phyloP scores from a whole-genome alignment of 371 early-diverging fungal genomes.

The Circinella umbellata region DNA sequence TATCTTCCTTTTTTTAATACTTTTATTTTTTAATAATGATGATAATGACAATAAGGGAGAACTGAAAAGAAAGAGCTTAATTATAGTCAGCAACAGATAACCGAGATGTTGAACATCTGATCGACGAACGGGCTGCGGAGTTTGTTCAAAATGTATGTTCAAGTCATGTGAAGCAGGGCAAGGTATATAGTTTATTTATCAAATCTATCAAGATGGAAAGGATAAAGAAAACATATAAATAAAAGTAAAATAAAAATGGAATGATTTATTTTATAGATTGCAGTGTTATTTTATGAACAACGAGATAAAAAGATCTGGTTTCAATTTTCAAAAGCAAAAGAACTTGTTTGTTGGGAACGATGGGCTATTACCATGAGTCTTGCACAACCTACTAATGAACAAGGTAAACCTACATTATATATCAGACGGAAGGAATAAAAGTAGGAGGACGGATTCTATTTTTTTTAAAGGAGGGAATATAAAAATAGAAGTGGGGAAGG shows the following conservation, averaged over 20 bases:
- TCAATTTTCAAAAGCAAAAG: slow-evolving; percentile 70
- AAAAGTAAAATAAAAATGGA: not conserved
- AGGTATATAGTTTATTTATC: slow-evolving; percentile 30
- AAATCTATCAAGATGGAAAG: not conserved
- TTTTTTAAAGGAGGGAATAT: not conserved
- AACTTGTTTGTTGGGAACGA: slow-evolving; percentile 90
- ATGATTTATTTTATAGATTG: slow-evolving; percentile 25
- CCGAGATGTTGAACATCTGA: slow-evolving; percentile 39
- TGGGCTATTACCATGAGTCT: slow-evolving; percentile 78
- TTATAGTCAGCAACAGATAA: slow-evolving; percentile 46
- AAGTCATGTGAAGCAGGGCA: slow-evolving; percentile 34
- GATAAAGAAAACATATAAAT: no score
- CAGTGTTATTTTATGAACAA: slow-evolving; percentile 81
- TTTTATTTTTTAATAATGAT: no score
- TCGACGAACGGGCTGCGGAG: slow-evolving; percentile 45
- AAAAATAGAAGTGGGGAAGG: not conserved
- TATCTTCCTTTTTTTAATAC: not conserved
- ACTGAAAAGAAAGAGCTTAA: not conserved
- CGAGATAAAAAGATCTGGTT: slow-evolving; percentile 84
- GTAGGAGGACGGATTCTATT: not conserved
- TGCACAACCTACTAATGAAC: slow-evolving; percentile 64
- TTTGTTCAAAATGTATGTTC: slow-evolving; percentile 41
- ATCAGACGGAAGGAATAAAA: not conserved
- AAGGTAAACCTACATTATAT: slow-evolving; percentile 49
- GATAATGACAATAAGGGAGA: no score